Conservation (phyloP, 1,139 yeast genomes). For the Zygoascus sp. region DNA sequence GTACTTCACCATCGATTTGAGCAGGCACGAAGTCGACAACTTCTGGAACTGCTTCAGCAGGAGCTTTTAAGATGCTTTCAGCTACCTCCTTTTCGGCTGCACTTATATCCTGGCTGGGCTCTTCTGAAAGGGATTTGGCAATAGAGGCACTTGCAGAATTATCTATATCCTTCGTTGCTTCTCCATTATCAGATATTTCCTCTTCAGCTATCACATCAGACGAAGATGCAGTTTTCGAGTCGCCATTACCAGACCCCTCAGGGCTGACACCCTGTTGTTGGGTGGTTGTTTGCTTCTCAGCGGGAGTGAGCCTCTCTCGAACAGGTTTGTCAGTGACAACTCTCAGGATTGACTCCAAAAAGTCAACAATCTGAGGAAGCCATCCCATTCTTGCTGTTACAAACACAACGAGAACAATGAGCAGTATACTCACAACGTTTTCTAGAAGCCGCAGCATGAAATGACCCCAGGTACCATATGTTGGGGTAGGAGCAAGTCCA, state of each 20-base stretch:
- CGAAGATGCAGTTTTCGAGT: no score
- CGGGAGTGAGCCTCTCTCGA: background rate
- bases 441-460: slow-evolving; percentile 40
- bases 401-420: slow-evolving; percentile 35
- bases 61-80: no score
- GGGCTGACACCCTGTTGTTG: no score
- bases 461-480: slow-evolving; percentile 23
- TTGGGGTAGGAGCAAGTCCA: slow-evolving; percentile 19
- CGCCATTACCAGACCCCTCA: no score
- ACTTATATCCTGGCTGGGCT: background rate
- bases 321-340: slow-evolving; percentile 15
- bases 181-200: no score
- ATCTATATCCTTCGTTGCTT: no score
- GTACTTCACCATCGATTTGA: background rate
- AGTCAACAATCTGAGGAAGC: slow-evolving; percentile 37
- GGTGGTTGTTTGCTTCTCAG: background rate
- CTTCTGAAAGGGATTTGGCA: no score
- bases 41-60: background rate
- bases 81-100: background rate
- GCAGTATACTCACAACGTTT: slow-evolving; percentile 44
- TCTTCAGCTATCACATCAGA: no score
- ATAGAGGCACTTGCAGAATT: no score
- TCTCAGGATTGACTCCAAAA: slow-evolving; percentile 18
- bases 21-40: background rate
- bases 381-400: slow-evolving; percentile 40